These are phyloP conservation scores for Neonectria coccinea DNA, from an alignment of 2,329 filamentous ascomycete genomes.

Conservation along the genomic window DNA sequence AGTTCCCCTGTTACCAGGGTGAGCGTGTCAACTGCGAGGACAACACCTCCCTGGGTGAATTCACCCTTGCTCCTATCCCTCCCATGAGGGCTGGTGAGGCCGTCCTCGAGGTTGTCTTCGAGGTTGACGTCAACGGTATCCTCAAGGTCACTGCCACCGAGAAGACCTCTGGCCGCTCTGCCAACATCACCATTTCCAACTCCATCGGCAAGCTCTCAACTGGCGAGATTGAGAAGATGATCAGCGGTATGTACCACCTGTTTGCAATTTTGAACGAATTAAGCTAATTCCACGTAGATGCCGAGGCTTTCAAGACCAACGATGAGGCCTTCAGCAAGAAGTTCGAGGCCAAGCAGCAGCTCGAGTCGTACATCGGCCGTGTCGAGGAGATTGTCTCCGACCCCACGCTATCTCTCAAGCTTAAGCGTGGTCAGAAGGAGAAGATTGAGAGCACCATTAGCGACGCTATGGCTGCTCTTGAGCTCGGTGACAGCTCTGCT, in stretches of 20 bases:
- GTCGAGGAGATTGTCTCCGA: conserved; percentile 99
- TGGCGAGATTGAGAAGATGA: conserved; percentile 97
- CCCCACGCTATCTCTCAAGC: conserved; percentile 93
- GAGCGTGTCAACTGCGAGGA: conserved; percentile 98
- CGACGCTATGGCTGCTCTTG: conserved; percentile 97
- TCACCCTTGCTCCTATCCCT: conserved; percentile 90
- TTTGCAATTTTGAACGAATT: neutral
- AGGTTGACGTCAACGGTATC: conserved; percentile 99
- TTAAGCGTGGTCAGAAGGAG: conserved; percentile 99
- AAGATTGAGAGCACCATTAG: conserved; percentile 98
- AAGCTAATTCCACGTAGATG: conserved; percentile 64
- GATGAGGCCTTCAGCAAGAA: conserved; percentile 99
- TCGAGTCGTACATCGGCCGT: conserved; percentile 98
- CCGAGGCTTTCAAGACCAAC: conserved; percentile 98
- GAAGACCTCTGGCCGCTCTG: conserved; percentile 97
- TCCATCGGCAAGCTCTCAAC: conserved; percentile 98
- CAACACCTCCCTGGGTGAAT: conserved; percentile 98
- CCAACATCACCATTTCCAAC: conserved; percentile 99
- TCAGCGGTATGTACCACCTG: conserved; percentile 71
- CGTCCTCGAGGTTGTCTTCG: conserved; percentile 97
- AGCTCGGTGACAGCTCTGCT: conserved; percentile 89
- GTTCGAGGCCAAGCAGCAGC: conserved; percentile 98
- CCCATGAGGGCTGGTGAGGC: conserved; percentile 94
- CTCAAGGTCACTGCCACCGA: conserved; percentile 99
- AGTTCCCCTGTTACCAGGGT: conserved; percentile 93